Conservation (phyloP, 2,329 filamentous ascomycete genomes). For the Fusarium beomiforme region DNA sequence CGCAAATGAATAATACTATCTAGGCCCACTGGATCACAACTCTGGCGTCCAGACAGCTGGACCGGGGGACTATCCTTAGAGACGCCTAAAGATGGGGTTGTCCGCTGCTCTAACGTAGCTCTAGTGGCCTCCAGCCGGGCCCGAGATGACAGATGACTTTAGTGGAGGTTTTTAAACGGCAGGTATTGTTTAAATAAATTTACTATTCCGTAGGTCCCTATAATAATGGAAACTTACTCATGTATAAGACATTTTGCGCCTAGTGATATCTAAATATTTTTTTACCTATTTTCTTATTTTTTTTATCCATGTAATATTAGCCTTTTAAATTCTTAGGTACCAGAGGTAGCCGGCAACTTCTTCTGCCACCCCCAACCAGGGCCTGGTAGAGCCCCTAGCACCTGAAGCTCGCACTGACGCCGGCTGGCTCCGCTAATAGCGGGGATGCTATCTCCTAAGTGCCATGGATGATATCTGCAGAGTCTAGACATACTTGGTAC, state of each 20-base stretch:
- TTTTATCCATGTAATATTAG: too few relatives aligned
- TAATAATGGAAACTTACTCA: too few relatives aligned
- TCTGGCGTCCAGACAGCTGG: conserved; percentile 23
- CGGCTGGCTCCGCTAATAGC: conserved; percentile 40
- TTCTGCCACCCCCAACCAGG: not conserved
- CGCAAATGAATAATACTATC: conserved; percentile 20
- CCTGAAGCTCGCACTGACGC: conserved; percentile 38
- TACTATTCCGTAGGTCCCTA: too few relatives aligned
- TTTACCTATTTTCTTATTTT: too few relatives aligned
- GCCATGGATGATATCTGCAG: conserved; percentile 25
- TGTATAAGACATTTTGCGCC: too few relatives aligned
- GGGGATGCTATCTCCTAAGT: conserved; percentile 33
- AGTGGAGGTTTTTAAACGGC: too few relatives aligned
- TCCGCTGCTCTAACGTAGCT: conserved; percentile 32
- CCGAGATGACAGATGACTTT: not conserved
- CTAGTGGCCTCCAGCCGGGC: conserved; percentile 32
- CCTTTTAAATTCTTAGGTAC: too few relatives aligned
- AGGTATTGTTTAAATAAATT: too few relatives aligned
- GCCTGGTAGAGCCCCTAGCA: conserved; percentile 29
- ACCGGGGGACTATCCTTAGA: conserved; percentile 32
- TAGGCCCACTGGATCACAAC: conserved; percentile 16
- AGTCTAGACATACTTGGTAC: conserved; percentile 26
- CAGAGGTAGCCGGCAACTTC: too few relatives aligned
- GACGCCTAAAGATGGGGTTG: conserved; percentile 43
- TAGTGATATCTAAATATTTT: too few relatives aligned